phyloP scores from a whole-genome alignment of 2,329 filamentous ascomycete genomes.

The Trichoderma asperellum region DNA sequence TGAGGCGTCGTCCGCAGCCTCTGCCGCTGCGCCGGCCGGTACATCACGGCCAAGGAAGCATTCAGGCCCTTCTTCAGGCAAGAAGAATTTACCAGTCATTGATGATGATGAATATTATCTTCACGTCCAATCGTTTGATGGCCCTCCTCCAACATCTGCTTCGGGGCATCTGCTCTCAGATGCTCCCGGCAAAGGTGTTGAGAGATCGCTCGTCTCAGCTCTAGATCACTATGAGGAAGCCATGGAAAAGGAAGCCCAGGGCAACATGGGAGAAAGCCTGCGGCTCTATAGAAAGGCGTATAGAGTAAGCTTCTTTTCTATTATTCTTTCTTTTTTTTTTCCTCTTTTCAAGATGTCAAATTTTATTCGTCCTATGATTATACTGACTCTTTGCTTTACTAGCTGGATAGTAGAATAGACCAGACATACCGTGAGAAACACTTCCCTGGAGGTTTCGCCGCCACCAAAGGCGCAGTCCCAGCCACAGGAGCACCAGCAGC shows the following conservation, averaged over 20 bases:
- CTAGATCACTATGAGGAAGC: conserved; percentile 92
- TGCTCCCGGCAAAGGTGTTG: conserved; percentile 6
- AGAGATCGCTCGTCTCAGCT: conserved; percentile 59
- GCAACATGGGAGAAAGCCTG: conserved; percentile 86
- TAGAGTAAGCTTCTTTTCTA: conserved; percentile 58
- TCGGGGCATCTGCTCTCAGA: conserved; percentile 31
- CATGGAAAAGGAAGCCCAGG: conserved; percentile 83
- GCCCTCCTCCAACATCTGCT: conserved; percentile 17
- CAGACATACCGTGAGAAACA: conserved; percentile 88
- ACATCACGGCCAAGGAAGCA: conserved; percentile 4
- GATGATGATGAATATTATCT: conserved; percentile 29
- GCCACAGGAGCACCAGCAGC: conserved; percentile 34
- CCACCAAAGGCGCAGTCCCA: conserved; percentile 49
- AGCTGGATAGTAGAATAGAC: conserved; percentile 86
- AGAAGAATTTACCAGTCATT: neutral
- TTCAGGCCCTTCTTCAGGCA: conserved; percentile 6
- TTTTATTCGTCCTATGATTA: neutral
- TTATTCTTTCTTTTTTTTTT: neutral
- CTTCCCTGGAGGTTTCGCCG: conserved; percentile 62
- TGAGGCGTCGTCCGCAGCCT: conserved; percentile 6
- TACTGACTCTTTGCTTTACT: neutral
- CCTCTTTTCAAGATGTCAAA: neutral
- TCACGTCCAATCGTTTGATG: conserved; percentile 31
- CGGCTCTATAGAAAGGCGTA: conserved; percentile 89
- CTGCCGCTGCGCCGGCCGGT: conserved; percentile 2